Conservation (phyloP, 371 early-diverging fungal genomes). For the Ordospora colligata region DNA sequence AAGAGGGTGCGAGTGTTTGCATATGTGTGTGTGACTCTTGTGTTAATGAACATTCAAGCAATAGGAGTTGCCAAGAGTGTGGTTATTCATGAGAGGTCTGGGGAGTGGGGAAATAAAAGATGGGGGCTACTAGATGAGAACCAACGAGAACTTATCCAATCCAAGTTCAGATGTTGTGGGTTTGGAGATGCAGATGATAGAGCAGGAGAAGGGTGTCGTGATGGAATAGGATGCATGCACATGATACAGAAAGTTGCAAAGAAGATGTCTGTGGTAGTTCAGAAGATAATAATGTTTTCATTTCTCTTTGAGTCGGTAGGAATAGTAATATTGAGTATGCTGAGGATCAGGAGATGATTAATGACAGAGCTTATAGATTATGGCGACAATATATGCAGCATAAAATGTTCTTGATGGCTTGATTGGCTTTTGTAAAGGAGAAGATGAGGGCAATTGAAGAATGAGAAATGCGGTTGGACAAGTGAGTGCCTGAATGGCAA, state of each 20-base stretch:
- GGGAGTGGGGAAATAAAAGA: slow-evolving; percentile 12
- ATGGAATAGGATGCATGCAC: not conserved
- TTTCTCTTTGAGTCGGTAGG: slow-evolving; percentile 42
- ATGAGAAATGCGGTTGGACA: not conserved
- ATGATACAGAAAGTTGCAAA: not conserved
- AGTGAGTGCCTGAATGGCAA: too few relatives aligned
- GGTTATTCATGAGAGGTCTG: slow-evolving; percentile 14
- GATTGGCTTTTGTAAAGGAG: not conserved
- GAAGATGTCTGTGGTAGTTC: not conserved
- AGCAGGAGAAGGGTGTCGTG: slow-evolving; percentile 1
- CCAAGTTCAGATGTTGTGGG: slow-evolving; percentile 47
- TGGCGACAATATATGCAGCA: not conserved
- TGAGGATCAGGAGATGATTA: slow-evolving; percentile 34
- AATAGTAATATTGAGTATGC: slow-evolving; percentile 14
- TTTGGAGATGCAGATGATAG: slow-evolving; percentile 24
- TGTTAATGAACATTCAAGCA: slow-evolving; percentile 32
- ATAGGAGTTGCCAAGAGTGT: slow-evolving; percentile 7
- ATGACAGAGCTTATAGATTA: not conserved
- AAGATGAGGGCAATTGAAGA: not conserved
- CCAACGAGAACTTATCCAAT: slow-evolving; percentile 33
- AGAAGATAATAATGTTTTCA: slow-evolving; percentile 19
- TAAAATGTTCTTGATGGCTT: too few relatives aligned
- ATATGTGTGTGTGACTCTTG: slow-evolving; percentile 2
- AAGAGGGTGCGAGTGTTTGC: slow-evolving; percentile 12
- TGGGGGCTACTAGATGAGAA: slow-evolving; percentile 19